Conservation (phyloP, 495 filamentous ascomycete species). For the Zalerion maritima region DNA sequence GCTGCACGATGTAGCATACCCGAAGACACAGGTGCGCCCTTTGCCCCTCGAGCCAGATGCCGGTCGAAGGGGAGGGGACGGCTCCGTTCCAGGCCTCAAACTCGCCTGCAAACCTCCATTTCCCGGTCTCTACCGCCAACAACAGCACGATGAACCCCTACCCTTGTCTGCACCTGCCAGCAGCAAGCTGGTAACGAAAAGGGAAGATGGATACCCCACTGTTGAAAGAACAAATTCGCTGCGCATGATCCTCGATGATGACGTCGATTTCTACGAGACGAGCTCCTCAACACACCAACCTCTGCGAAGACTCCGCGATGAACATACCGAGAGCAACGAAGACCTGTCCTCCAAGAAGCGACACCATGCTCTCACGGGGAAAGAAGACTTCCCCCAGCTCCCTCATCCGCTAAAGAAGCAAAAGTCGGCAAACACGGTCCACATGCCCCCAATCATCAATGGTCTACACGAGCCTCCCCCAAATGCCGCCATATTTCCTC, state of each 20-base stretch:
- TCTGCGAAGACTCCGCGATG: too few relatives aligned
- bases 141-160: too few relatives aligned
- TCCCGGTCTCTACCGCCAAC: too few relatives aligned
- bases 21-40: conserved; percentile 23
- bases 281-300: too few relatives aligned
- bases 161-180: too few relatives aligned
- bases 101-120: too few relatives aligned
- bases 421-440: conserved; percentile 31
- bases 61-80: conserved; percentile 9
- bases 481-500: conserved; percentile 56
- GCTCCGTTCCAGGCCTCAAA: too few relatives aligned
- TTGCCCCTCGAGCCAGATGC: conserved; percentile 18
- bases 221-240: conserved; percentile 12
- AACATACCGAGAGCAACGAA: conserved; percentile 11
- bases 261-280: too few relatives aligned
- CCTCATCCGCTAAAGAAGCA: conserved; percentile 44
- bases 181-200: too few relatives aligned
- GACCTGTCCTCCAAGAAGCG: conserved; percentile 36
- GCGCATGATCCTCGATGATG: conserved; percentile 14
- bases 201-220: too few relatives aligned
- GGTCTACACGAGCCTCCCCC: conserved; percentile 66
- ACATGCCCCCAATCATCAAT: conserved; percentile 49
- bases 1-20: conserved; percentile 12
- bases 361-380: conserved; percentile 21
- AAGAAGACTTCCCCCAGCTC: conserved; percentile 40